These are phyloP conservation scores for Xerocomellus intermedius DNA, from an alignment of 768 basidiomycete genomes.

Conservation along the genomic window DNA sequence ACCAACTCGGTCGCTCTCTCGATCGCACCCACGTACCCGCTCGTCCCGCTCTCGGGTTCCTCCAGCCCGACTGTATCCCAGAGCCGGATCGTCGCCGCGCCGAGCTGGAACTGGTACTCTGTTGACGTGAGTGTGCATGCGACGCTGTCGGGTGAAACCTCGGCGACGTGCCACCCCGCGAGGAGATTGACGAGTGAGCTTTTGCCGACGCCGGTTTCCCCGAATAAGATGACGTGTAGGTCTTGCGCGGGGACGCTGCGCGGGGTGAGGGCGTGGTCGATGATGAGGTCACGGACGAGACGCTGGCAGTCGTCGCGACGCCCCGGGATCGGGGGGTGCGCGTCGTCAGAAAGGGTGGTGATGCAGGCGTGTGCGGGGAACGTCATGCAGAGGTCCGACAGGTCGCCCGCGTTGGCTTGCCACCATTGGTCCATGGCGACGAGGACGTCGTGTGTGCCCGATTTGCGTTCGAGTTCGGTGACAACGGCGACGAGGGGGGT, in stretches of 20 bases:
- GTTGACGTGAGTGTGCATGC: conserved; percentile 33
- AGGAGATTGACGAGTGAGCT: conserved; percentile 40
- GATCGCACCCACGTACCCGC: conserved; percentile 27
- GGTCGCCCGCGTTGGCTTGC: conserved; percentile 8
- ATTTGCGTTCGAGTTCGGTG: conserved; percentile 19
- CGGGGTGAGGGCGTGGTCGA: conserved; percentile 23
- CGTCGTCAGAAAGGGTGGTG: conserved; percentile 22
- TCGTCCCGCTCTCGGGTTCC: conserved; percentile 16
- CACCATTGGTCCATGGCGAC: conserved; percentile 25
- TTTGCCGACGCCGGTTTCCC: conserved; percentile 38
- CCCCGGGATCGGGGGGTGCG: conserved; percentile 11
- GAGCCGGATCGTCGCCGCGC: conserved; percentile 20
- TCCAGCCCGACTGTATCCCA: conserved; percentile 36
- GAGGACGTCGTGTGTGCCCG: conserved; percentile 4
- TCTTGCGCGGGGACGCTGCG: conserved; percentile 18
- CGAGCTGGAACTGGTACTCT: conserved; percentile 28
- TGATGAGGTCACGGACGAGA: conserved; percentile 23
- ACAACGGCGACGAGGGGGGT: conserved; percentile 19
- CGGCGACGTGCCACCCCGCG: conserved; percentile 28
- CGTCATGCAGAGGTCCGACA: conserved; percentile 10
- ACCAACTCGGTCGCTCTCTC: conserved; percentile 33
- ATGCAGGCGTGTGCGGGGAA: conserved; percentile 24
- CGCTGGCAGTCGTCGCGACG: conserved; percentile 25
- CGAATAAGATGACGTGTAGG: conserved; percentile 39
- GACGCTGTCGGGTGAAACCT: conserved; percentile 24